Evolutionary conservation across 176 grass and related monocot genomes (phyloP).

Genomic region (Juncus effusus): DNA sequence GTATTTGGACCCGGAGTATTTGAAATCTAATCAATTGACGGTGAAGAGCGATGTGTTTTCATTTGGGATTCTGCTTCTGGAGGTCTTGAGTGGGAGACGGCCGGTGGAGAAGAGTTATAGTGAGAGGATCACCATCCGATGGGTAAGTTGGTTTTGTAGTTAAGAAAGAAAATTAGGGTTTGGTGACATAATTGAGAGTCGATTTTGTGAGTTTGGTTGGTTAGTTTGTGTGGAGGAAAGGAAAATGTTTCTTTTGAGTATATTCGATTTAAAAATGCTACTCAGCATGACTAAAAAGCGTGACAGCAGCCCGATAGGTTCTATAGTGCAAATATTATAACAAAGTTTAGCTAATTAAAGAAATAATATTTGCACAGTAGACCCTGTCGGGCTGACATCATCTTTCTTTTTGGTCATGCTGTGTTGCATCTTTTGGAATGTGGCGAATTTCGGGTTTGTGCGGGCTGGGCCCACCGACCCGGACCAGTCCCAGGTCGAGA

Average conservation of each 20-base stretch:
- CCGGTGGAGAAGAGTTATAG: conserved; percentile 16
- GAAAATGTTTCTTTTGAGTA: too few relatives aligned
- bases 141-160: conserved; percentile 21
- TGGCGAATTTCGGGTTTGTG: conserved; percentile 46
- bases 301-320: too few relatives aligned
- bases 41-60: conserved; percentile 60
- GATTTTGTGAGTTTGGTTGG: background rate
- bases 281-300: too few relatives aligned
- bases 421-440: conserved; percentile 23
- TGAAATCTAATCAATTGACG: conserved; percentile 34
- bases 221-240: too few relatives aligned
- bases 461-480: conserved; percentile 29
- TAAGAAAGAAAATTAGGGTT: background rate
- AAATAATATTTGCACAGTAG: too few relatives aligned
- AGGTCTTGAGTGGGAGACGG: conserved; percentile 35
- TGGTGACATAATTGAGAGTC: background rate
- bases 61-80: conserved; percentile 64
- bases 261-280: background rate
- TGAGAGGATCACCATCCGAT: conserved; percentile 2
- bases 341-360: too few relatives aligned
- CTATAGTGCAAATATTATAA: too few relatives aligned
- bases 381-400: background rate
- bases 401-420: conserved; percentile 1
- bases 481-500: conserved; percentile 45
- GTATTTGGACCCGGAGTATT: conserved; percentile 60